Conservation (phyloP, 75 land plant species). For the Selaginella moellendorffii region DNA sequence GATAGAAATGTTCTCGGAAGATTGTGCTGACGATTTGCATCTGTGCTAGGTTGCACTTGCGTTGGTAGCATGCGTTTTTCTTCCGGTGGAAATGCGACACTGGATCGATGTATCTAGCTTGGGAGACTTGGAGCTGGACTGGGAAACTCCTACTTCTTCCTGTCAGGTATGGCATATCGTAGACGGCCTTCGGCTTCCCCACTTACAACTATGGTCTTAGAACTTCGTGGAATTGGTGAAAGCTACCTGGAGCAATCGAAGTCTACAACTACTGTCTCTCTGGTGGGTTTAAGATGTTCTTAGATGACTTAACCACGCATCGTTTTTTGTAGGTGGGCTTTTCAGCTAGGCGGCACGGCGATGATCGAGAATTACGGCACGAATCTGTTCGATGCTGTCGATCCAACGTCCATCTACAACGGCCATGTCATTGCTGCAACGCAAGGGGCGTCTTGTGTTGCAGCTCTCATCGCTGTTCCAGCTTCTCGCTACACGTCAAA, state of each 20-base stretch:
- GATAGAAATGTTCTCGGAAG: neutral
- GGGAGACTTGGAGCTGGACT: too few relatives aligned
- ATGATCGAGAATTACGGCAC: slow-evolving; percentile 25
- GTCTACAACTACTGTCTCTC: neutral
- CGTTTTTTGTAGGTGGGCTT: slow-evolving; percentile 22
- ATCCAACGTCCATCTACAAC: slow-evolving; percentile 12
- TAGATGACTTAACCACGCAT: neutral
- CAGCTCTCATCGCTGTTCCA: slow-evolving; percentile 8
- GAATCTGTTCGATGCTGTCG: slow-evolving; percentile 18
- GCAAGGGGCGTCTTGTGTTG: slow-evolving; percentile 15
- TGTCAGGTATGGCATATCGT: neutral
- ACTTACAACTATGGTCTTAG: neutral
- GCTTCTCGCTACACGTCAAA: neutral
- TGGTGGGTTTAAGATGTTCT: neutral
- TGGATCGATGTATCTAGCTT: too few relatives aligned
- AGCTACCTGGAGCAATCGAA: neutral
- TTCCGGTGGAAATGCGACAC: neutral
- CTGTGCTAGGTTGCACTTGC: neutral
- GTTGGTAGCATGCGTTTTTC: neutral
- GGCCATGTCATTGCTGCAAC: slow-evolving; percentile 26
- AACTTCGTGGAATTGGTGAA: neutral
- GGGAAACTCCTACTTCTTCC: too few relatives aligned
- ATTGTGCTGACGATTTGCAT: neutral
- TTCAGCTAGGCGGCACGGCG: slow-evolving; percentile 13
- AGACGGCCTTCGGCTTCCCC: neutral